Conservation (phyloP, 2,329 filamentous ascomycete genomes). For the Penicillium italicum region DNA sequence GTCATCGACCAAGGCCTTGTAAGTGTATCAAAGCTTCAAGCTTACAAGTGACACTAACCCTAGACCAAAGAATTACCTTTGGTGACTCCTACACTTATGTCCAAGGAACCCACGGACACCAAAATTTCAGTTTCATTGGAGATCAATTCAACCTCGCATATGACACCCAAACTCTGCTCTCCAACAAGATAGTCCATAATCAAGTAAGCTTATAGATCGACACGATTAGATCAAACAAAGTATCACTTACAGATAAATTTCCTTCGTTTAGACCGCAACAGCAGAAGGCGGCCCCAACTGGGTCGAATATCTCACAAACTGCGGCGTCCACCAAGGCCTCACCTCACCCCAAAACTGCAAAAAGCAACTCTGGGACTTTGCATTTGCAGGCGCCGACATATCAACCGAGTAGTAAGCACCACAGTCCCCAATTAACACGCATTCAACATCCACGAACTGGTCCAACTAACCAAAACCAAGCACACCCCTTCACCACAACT, state of each 20-base stretch:
- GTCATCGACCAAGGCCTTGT: constrained; percentile 16
- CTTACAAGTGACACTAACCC: background rate
- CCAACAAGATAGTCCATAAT: constrained; percentile 52
- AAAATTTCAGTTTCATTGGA: constrained; percentile 55
- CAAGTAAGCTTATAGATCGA: constrained; percentile 15
- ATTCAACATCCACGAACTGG: no score
- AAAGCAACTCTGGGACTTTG: constrained; percentile 55
- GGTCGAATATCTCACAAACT: constrained; percentile 53
- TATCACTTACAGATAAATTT: no score
- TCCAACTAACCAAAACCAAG: constrained; percentile 25
- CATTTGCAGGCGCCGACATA: constrained; percentile 53
- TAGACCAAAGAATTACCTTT: constrained; percentile 24
- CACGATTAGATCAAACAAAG: background rate
- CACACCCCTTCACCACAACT: constrained; percentile 52
- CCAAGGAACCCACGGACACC: constrained; percentile 51
- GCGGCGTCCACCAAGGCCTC: constrained; percentile 46
- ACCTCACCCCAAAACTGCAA: constrained; percentile 45
- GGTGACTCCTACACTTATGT: constrained; percentile 45
- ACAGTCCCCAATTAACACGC: background rate
- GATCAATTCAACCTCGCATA: constrained; percentile 49
- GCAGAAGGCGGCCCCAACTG: constrained; percentile 55
- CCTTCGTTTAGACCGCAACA: constrained; percentile 41
- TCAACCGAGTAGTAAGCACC: constrained; percentile 39
- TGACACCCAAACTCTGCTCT: constrained; percentile 44
- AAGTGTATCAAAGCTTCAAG: background rate